These are phyloP conservation scores for Talaromyces sp. DNA, from an alignment of 2,329 filamentous ascomycete species.

Conservation along the genomic window DNA sequence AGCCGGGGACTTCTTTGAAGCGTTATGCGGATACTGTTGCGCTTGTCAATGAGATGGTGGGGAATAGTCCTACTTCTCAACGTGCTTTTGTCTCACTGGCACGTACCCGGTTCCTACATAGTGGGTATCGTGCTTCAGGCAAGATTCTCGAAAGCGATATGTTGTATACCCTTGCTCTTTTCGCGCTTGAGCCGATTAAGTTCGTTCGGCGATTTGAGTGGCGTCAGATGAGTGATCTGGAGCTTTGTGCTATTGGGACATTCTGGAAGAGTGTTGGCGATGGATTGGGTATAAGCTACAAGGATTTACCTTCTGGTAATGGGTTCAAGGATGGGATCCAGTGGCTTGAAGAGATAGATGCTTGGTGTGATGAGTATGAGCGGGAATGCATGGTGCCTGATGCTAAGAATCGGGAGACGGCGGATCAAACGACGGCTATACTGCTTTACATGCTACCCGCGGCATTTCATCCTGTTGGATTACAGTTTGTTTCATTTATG, in stretches of 20 bases:
- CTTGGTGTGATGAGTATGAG: slow-evolving; percentile 63
- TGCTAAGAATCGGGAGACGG: slow-evolving; percentile 54
- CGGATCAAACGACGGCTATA: slow-evolving; percentile 62
- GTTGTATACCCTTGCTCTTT: slow-evolving; percentile 67
- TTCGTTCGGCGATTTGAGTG: slow-evolving; percentile 72
- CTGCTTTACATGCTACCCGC: slow-evolving; percentile 60
- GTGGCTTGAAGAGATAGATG: slow-evolving; percentile 55
- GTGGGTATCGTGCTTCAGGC: slow-evolving; percentile 58
- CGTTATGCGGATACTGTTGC: slow-evolving; percentile 57
- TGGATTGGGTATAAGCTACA: slow-evolving; percentile 65
- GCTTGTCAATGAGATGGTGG: slow-evolving; percentile 53
- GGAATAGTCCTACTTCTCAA: slow-evolving; percentile 46
- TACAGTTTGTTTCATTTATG: slow-evolving; percentile 59
- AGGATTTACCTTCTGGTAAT: slow-evolving; percentile 45
- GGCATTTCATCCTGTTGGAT: slow-evolving; percentile 49
- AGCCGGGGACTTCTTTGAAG: slow-evolving; percentile 52
- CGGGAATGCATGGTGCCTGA: slow-evolving; percentile 59
- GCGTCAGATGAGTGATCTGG: slow-evolving; percentile 67
- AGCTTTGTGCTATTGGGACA: slow-evolving; percentile 66
- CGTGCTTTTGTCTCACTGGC: slow-evolving; percentile 58
- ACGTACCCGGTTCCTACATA: slow-evolving; percentile 67
- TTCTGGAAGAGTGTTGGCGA: slow-evolving; percentile 74
- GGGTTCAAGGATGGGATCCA: slow-evolving; percentile 56
- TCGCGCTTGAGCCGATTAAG: slow-evolving; percentile 65
- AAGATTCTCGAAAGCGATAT: slow-evolving; percentile 66